These are phyloP conservation scores for Penicillium olsonii DNA, from an alignment of 2,329 filamentous ascomycete genomes.

Conservation along the genomic window DNA sequence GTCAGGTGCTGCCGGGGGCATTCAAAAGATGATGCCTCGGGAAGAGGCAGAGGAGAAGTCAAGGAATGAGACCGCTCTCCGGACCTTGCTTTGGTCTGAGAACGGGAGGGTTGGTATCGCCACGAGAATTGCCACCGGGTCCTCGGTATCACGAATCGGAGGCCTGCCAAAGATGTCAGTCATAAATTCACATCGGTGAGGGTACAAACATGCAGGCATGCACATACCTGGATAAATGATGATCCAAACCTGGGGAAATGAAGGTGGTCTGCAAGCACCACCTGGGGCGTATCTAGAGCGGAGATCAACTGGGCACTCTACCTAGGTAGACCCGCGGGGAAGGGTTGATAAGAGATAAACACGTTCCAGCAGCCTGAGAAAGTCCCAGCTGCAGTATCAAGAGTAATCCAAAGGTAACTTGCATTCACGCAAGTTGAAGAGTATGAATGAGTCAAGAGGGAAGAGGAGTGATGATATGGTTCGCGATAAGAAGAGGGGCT, in stretches of 20 bases:
- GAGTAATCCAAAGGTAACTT: conserved; percentile 7
- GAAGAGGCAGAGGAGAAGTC: conserved; percentile 25
- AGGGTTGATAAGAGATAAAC: conserved; percentile 29
- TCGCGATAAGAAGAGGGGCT: conserved; percentile 20
- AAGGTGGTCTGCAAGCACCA: conserved; percentile 1
- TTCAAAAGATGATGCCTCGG: conserved; percentile 41
- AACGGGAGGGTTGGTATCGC: conserved; percentile 26
- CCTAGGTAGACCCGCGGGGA: conserved; percentile 33
- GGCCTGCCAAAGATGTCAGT: conserved; percentile 7
- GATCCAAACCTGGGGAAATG: neutral
- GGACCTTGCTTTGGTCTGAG: conserved; percentile 35
- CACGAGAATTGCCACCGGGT: conserved; percentile 2
- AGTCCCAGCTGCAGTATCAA: conserved; percentile 9
- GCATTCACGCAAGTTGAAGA: conserved; percentile 6
- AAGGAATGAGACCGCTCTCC: conserved; percentile 30
- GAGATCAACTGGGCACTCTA: conserved; percentile 24
- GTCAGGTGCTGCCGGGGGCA: conserved; percentile 45
- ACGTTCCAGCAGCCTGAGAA: conserved; percentile 24
- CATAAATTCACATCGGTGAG: neutral
- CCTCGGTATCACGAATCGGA: conserved; percentile 11
- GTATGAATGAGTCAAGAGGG: conserved; percentile 1
- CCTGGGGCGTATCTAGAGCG: conserved; percentile 27
- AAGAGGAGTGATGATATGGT: conserved; percentile 13
- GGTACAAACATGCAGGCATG: neutral
- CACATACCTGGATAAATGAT: conserved; percentile 10